Evolutionary conservation across 805 yeast genomes (phyloP), one percentile per base, ranked within the genome.

Genomic region (Wickerhamomyces tratensis): DNA sequence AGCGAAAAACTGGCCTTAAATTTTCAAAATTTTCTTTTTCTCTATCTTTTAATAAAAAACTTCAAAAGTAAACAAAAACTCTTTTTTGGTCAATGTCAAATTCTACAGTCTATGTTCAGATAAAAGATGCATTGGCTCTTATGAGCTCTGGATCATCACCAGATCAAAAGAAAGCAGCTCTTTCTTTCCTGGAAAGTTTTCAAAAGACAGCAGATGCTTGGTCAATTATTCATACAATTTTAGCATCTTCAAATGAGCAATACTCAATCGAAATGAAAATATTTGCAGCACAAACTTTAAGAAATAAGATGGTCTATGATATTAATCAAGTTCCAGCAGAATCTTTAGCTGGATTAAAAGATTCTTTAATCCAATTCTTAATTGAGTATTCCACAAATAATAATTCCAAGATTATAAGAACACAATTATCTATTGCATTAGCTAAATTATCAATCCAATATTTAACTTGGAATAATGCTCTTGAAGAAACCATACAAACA

Each of bases 271-370:
- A 82, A 55, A 64, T 83, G 40, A 79, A 79, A 53, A 68, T 93
- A 53, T 93, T 94, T 65, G 82, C 91, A 13, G 83, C 97, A 0
- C 98, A 94, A 59, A 93, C 98, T 1, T 64, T 93, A 47, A 70
- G 96, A 47, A 80, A 89, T 37, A 89, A 75, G 53, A 74, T 87
- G 41, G 83, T 85, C 11, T 89, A 86, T 59, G 98, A 93, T 62
- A 67, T 91, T 49, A 67, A 72, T 41, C 98, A 93, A 61, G 63
- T 93, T 6, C 85, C 87, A 0, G 67, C 62, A 25, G 73, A 70
- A 5, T 68, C 77, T n/a, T 62, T 79, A 41, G 51, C 63, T 14
- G 74, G 71, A n/a, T 70, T 93, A 45, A 86, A 87, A 55, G 74
- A 77, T 43, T 76, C 88, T 2, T 56, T 89, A 39, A 62, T 93